These are phyloP conservation scores for Myxozyma neglecta DNA, from an alignment of 805 yeast species.

Conservation along the genomic window DNA sequence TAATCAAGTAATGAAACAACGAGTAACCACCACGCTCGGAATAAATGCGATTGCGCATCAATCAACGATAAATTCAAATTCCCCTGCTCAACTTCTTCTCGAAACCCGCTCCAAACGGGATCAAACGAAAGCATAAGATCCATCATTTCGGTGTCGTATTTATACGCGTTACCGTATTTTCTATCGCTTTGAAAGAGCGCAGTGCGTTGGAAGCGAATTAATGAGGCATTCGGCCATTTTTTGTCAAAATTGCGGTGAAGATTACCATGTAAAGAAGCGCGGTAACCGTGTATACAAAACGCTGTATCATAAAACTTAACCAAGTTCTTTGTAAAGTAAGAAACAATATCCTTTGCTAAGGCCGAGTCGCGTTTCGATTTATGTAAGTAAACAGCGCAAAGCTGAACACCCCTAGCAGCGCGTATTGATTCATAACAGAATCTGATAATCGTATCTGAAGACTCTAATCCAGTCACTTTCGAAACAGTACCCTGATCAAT, in stretches of 20 bases:
- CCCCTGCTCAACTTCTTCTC: constrained; percentile 54
- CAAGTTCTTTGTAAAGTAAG: constrained; percentile 35
- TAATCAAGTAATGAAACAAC: constrained; percentile 56
- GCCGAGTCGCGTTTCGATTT: constrained; percentile 47
- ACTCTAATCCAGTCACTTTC: constrained; percentile 20
- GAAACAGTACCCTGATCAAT: constrained; percentile 17
- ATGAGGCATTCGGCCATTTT: constrained; percentile 49
- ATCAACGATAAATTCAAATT: constrained; percentile 64
- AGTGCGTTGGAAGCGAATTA: constrained; percentile 57
- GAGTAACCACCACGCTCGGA: constrained; percentile 77
- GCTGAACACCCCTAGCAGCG: constrained; percentile 69
- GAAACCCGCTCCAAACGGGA: constrained; percentile 50
- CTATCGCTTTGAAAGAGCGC: constrained; percentile 42
- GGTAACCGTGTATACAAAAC: constrained; percentile 49
- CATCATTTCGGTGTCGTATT: constrained; percentile 63
- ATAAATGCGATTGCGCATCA: constrained; percentile 64
- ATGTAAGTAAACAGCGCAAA: constrained; percentile 69
- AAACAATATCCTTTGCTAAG: constrained; percentile 26
- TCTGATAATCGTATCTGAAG: constrained; percentile 15
- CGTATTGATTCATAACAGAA: constrained; percentile 57
- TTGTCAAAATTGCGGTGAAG: constrained; percentile 49
- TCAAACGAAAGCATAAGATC: constrained; percentile 55
- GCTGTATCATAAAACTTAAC: constrained; percentile 38
- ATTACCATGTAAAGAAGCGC: constrained; percentile 49
- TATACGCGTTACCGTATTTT: constrained; percentile 53